A percentile compares a stretch with the other conserved stretches of the same genome.
phyloP scores from a whole-genome alignment of 352 stramenopile genomes.

The Pseudoperonospora humuli region DNA sequence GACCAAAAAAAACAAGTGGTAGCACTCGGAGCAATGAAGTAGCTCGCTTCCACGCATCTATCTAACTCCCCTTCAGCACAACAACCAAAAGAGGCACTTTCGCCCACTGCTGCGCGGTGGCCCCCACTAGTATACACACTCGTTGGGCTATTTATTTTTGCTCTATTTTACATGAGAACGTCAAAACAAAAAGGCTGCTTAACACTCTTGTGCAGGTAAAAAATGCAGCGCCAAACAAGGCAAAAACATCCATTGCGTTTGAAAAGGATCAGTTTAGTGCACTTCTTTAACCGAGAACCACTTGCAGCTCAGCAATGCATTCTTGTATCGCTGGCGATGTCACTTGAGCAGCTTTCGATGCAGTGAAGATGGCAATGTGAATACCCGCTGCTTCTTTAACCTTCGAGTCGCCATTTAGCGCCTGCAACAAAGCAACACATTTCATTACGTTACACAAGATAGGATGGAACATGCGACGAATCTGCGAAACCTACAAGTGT shows the following conservation, averaged over 20 bases:
- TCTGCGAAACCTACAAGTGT: constrained; percentile 46
- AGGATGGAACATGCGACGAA: background rate
- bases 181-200: constrained; percentile 16
- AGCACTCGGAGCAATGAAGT: constrained; percentile 16
- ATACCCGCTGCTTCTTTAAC: constrained; percentile 41
- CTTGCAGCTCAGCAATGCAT: constrained; percentile 49
- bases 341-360: constrained; percentile 35
- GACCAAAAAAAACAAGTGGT: constrained; percentile 20
- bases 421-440: constrained; percentile 15
- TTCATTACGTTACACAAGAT: background rate
- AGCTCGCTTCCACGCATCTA: constrained; percentile 12
- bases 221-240: too few species aligned
- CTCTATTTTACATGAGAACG: constrained; percentile 22
- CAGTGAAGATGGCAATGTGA: constrained; percentile 46
- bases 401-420: constrained; percentile 28
- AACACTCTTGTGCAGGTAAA: background rate
- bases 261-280: background rate
- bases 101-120: constrained; percentile 5
- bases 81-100: constrained; percentile 9
- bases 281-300: constrained; percentile 17
- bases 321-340: constrained; percentile 38
- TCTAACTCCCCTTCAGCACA: constrained; percentile 9
- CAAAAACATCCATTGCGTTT: constrained; percentile 7
- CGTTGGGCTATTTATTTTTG: constrained; percentile 28
- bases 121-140: constrained; percentile 4